These are phyloP conservation scores for Porodaedalea pini DNA, from an alignment of 1,284 basidiomycete genomes.

Conservation along the genomic window DNA sequence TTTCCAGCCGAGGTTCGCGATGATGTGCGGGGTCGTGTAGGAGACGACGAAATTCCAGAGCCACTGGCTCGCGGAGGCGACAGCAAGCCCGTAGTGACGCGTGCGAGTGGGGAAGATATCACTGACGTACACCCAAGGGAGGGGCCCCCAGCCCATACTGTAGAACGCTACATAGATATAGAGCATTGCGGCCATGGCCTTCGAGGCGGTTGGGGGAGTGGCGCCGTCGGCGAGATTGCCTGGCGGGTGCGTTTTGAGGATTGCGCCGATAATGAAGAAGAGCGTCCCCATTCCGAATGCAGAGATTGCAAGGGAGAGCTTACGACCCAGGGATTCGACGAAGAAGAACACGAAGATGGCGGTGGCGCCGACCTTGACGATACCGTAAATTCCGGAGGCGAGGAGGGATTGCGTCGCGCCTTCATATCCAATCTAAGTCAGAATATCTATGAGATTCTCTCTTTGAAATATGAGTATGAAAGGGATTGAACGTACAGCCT, in stretches of 20 bases:
- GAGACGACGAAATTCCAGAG: constrained; percentile 76
- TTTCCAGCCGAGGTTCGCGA: constrained; percentile 58
- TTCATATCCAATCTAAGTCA: constrained; percentile 55
- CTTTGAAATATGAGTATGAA: constrained; percentile 37
- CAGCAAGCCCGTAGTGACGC: constrained; percentile 70
- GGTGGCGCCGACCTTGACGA: constrained; percentile 74
- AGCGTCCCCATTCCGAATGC: constrained; percentile 54
- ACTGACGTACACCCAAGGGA: constrained; percentile 70
- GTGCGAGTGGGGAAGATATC: constrained; percentile 85
- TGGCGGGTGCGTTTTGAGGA: constrained; percentile 68
- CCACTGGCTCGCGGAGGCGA: constrained; percentile 74
- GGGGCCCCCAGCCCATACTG: constrained; percentile 62
- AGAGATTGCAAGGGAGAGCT: constrained; percentile 61
- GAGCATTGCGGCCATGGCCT: constrained; percentile 72
- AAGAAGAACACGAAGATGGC: constrained; percentile 57
- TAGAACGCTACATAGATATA: constrained; percentile 78
- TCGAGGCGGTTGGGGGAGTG: constrained; percentile 45
- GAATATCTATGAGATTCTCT: constrained; percentile 33
- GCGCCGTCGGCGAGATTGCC: constrained; percentile 27
- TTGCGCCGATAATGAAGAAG: constrained; percentile 66
- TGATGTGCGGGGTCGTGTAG: constrained; percentile 68
- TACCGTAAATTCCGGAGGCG: constrained; percentile 79
- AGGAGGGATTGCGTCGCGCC: constrained; percentile 60
- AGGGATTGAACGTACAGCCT: constrained; percentile 52
- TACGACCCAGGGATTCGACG: constrained; percentile 54